These are phyloP conservation scores for Cryphonectria radicalis DNA, from an alignment of 2,329 filamentous ascomycete species.

Conservation along the genomic window DNA sequence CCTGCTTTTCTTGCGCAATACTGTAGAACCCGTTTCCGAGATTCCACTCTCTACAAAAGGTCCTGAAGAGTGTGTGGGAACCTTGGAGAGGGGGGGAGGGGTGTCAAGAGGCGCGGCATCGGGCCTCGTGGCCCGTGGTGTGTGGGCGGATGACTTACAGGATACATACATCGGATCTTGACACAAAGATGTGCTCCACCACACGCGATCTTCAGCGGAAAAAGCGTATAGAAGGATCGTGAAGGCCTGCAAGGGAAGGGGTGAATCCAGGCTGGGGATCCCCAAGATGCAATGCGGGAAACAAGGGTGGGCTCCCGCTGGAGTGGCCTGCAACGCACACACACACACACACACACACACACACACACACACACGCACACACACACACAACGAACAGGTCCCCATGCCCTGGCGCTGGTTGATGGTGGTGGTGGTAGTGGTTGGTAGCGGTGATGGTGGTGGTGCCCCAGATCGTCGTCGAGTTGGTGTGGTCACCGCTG, in stretches of 20 bases:
- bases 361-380: slow-evolving; percentile 17
- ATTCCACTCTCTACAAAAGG: neutral
- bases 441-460: neutral
- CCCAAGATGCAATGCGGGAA: slow-evolving; percentile 26
- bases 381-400: slow-evolving; percentile 23
- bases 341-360: slow-evolving; percentile 19
- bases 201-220: slow-evolving; percentile 19
- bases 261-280: slow-evolving; percentile 16
- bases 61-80: neutral
- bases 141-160: slow-evolving; percentile 20
- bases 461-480: slow-evolving; percentile 19
- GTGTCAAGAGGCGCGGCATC: neutral
- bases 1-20: neutral
- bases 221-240: slow-evolving; percentile 10
- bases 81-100: no score
- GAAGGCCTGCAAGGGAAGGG: slow-evolving; percentile 7
- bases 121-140: slow-evolving; percentile 17
- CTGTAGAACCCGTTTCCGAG: neutral
- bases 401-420: slow-evolving; percentile 16
- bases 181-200: slow-evolving; percentile 18
- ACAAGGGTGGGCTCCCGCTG: slow-evolving; percentile 27
- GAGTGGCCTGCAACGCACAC: slow-evolving; percentile 22
- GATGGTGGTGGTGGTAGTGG: neutral
- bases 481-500: slow-evolving; percentile 29
- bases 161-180: slow-evolving; percentile 19